Percentiles rank a stretch among this genome's conserved stretches.
phyloP scores from a whole-genome alignment of 306 rosid species.

The Quercus cerris region DNA sequence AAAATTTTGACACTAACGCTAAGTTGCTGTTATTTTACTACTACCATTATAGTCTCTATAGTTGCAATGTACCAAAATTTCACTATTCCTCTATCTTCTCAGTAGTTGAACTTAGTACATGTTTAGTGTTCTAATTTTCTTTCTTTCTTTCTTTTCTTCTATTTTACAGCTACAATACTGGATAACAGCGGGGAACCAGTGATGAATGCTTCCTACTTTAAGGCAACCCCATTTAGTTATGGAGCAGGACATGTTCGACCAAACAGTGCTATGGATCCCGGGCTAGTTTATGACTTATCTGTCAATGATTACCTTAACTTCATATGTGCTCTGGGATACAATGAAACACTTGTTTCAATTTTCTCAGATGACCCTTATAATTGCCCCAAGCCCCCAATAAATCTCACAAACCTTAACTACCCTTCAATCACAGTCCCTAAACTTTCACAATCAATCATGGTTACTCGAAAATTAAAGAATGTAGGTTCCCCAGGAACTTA shows the following conservation, averaged over 20 bases:
- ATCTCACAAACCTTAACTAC: constrained; percentile 58
- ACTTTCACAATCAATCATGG: constrained; percentile 47
- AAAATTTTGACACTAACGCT: too few species aligned
- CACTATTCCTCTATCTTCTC: too few species aligned
- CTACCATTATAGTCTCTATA: too few species aligned
- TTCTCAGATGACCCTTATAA: constrained; percentile 40
- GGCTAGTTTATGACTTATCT: constrained; percentile 73
- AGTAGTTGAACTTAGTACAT: background rate
- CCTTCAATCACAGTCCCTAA: constrained; percentile 83
- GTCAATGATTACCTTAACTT: constrained; percentile 56
- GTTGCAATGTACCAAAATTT: too few species aligned
- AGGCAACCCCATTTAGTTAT: constrained; percentile 74
- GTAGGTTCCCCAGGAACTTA: constrained; percentile 77
- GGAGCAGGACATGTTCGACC: constrained; percentile 87
- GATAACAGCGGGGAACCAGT: constrained; percentile 57
- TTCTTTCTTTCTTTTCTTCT: background rate
- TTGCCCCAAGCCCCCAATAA: constrained; percentile 35
- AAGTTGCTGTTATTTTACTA: too few species aligned
- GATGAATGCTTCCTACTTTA: constrained; percentile 47
- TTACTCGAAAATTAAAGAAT: constrained; percentile 62
- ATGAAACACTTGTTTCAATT: constrained; percentile 38
- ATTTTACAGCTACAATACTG: constrained; percentile 44
- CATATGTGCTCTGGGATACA: constrained; percentile 69
- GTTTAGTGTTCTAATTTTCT: background rate
- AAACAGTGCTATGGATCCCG: constrained; percentile 79